phyloP scores from a whole-genome alignment of 1,139 yeast genomes.

The Blastobotrys serpentis region DNA sequence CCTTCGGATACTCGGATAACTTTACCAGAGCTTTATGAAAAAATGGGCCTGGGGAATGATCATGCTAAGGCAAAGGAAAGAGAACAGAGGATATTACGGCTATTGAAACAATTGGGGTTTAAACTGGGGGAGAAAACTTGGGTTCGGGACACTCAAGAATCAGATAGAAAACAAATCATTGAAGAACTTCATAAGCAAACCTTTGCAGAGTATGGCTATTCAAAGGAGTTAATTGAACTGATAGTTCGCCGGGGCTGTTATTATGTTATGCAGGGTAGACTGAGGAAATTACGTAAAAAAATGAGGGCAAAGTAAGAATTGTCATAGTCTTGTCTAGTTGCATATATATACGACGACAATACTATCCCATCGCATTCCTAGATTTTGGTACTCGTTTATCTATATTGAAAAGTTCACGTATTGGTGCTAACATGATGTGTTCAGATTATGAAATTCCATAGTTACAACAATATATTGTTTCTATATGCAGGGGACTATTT shows the following conservation, averaged over 20 bases:
- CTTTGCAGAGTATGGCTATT: slow-evolving; percentile 49
- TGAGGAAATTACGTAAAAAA: slow-evolving; percentile 48
- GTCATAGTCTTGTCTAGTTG: not conserved
- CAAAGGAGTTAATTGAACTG: slow-evolving; percentile 58
- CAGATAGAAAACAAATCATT: slow-evolving; percentile 51
- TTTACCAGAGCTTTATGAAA: slow-evolving; percentile 52
- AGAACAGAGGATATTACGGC: slow-evolving; percentile 60
- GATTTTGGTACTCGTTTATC: too few species aligned
- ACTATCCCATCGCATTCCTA: too few species aligned
- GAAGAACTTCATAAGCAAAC: slow-evolving; percentile 51
- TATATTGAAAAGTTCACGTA: too few species aligned
- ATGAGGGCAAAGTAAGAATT: not conserved
- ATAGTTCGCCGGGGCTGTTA: slow-evolving; percentile 77
- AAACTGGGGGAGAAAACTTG: slow-evolving; percentile 74
- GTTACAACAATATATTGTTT: too few species aligned
- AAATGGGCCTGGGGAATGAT: slow-evolving; percentile 52
- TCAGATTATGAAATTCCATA: too few species aligned
- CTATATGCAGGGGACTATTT: too few species aligned
- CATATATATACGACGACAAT: not conserved
- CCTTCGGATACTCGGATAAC: slow-evolving; percentile 58
- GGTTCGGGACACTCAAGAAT: slow-evolving; percentile 69
- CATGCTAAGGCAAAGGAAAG: slow-evolving; percentile 55
- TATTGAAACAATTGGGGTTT: slow-evolving; percentile 62
- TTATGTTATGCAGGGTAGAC: slow-evolving; percentile 74
- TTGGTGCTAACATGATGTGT: too few species aligned